Conservation (phyloP, 352 stramenopile species). For the Phytophthora cactorum region DNA sequence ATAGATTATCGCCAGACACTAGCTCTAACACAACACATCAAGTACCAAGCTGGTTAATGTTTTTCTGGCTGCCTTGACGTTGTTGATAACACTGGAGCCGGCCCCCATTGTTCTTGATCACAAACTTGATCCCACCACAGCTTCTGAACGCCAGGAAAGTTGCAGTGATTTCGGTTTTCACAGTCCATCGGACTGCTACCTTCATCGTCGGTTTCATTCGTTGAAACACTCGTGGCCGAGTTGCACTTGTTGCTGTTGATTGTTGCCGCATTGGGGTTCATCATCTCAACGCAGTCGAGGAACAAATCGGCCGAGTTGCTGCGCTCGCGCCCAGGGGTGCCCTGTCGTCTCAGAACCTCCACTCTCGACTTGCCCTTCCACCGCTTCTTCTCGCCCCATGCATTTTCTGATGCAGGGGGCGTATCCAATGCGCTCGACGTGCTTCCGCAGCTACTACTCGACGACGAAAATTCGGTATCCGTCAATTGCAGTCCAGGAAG, state of each 20-base stretch:
- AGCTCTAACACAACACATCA: neutral
- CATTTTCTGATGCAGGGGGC: neutral
- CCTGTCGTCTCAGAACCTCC: slow-evolving; percentile 44
- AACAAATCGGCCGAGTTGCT: slow-evolving; percentile 87
- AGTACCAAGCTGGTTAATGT: slow-evolving; percentile 6
- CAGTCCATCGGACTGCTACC: slow-evolving; percentile 26
- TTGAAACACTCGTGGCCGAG: slow-evolving; percentile 8
- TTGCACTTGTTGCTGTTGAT: slow-evolving; percentile 2
- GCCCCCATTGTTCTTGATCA: slow-evolving; percentile 8
- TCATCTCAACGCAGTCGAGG: slow-evolving; percentile 77
- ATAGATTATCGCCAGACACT: neutral
- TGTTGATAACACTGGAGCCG: slow-evolving; percentile 11
- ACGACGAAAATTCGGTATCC: slow-evolving; percentile 35
- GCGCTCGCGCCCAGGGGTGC: slow-evolving; percentile 42
- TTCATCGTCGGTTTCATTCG: slow-evolving; percentile 40
- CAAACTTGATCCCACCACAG: slow-evolving; percentile 31
- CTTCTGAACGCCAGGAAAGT: slow-evolving; percentile 22
- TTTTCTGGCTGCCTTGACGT: slow-evolving; percentile 9
- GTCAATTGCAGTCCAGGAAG: slow-evolving; percentile 43
- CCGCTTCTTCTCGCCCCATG: slow-evolving; percentile 18
- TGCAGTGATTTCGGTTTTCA: slow-evolving; percentile 30
- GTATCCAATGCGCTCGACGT: slow-evolving; percentile 8
- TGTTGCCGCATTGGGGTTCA: slow-evolving; percentile 50
- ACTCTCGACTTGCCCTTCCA: slow-evolving; percentile 55
- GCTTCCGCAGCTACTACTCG: slow-evolving; percentile 20